A percentile compares a stretch with the other conserved stretches of the same genome.
Conservation (phyloP, 2,329 filamentous ascomycete species). For the Nemania serpens region DNA sequence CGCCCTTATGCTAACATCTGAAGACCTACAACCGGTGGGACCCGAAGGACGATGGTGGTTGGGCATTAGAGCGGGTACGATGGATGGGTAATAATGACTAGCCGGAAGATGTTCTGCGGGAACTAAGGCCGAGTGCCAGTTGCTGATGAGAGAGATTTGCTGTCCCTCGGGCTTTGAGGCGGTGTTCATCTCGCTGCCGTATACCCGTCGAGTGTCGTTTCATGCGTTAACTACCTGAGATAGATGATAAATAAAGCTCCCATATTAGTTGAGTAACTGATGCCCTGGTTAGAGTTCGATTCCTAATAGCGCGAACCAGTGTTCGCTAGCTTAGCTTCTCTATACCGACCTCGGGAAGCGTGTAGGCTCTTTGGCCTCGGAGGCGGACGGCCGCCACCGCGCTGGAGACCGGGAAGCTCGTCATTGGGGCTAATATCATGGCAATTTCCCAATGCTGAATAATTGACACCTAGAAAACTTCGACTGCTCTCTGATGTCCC, state of each 20-base stretch:
- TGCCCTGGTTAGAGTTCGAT: too few species aligned
- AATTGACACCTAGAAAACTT: background rate
- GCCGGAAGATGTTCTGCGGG: background rate
- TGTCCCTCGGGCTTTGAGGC: background rate
- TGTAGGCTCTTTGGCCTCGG: slow-evolving; percentile 8
- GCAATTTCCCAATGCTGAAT: too few species aligned
- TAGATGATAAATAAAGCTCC: background rate
- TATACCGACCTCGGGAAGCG: slow-evolving; percentile 11
- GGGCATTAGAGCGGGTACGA: slow-evolving; percentile 3
- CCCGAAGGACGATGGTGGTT: background rate
- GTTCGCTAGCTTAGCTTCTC: too few species aligned
- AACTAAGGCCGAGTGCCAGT: background rate
- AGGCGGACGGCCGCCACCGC: slow-evolving; percentile 18
- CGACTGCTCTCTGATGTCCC: too few species aligned
- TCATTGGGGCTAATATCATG: slow-evolving; percentile 1
- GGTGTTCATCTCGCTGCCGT: background rate
- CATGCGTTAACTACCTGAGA: background rate
- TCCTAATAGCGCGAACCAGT: too few species aligned
- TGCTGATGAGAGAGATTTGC: background rate
- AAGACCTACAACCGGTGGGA: slow-evolving; percentile 23
- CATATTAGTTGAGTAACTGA: too few species aligned
- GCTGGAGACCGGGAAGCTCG: slow-evolving; percentile 1
- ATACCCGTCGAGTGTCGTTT: too few species aligned
- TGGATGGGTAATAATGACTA: background rate
- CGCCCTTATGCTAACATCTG: slow-evolving; percentile 10